Percentiles rank a stretch among this genome's conserved stretches.
These are phyloP conservation scores for Trapa bicornis DNA, from an alignment of 345 rosid species.

Conservation along the genomic window DNA sequence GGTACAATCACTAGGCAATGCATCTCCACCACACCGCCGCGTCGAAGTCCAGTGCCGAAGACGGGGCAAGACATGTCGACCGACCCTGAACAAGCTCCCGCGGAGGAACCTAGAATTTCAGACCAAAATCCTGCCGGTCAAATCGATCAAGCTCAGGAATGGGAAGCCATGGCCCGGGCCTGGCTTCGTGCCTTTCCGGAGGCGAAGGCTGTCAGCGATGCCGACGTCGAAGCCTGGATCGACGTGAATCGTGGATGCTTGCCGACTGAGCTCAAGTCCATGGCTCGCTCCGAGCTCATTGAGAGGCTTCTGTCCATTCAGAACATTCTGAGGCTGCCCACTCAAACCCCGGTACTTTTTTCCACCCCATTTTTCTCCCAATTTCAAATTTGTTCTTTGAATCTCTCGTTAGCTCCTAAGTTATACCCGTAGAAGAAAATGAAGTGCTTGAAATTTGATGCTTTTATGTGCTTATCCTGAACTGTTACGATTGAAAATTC, in stretches of 20 bases:
- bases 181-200: slow-evolving; percentile 84
- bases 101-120: neutral
- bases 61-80: slow-evolving; percentile 16
- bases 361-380: neutral
- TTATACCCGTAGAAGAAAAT: neutral
- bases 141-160: slow-evolving; percentile 59
- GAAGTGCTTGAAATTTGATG: neutral
- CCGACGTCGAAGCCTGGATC: slow-evolving; percentile 80
- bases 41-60: no score
- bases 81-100: slow-evolving; percentile 6
- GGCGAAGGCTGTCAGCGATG: slow-evolving; percentile 49
- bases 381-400: neutral
- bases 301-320: slow-evolving; percentile 73
- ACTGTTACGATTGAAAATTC: neutral
- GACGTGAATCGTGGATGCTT: slow-evolving; percentile 52
- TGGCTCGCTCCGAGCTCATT: slow-evolving; percentile 68
- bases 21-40: no score
- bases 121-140: slow-evolving; percentile 4
- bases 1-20: no score
- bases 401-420: neutral
- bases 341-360: slow-evolving; percentile 13
- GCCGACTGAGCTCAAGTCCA: slow-evolving; percentile 65
- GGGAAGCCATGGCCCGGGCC: slow-evolving; percentile 85
- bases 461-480: neutral
- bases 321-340: slow-evolving; percentile 51